Evolutionary conservation across 2,329 filamentous ascomycete species (phyloP), one percentile per base, ranked within the genome.

Genomic region (Nigrospora oryzae): DNA sequence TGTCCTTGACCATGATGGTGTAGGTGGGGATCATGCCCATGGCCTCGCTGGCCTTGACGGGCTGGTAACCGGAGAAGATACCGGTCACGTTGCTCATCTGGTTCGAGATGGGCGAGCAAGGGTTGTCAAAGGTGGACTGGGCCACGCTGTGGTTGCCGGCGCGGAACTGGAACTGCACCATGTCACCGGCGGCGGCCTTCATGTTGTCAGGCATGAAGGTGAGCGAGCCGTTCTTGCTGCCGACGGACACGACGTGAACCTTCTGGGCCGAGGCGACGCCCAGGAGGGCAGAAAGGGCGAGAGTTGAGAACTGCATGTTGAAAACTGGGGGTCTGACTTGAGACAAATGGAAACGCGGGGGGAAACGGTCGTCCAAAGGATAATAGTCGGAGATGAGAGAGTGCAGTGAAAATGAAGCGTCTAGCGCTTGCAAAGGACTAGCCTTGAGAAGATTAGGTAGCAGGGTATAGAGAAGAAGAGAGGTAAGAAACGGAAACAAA

Each of bases 101-200:
- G 45, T 69, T 64, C 50, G 61, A 56, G 53, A 85, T 76, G 42
- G 84, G 83, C 28, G 74, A 61, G 67, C 86, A 89, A 12, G 84
- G 84, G 45, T 74, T 65, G 55, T 84, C 81, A 56, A 90, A 91
- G 56, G 73, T 80, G 39, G 86, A 87, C 69, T 89, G 84, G 14
- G 82, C 85, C 46, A 89, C 79, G 42, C 85, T 89, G 74, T 91
- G 86, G 71, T 90, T 90, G 54, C 73, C 74, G 10, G 69, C 70
- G 50, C 71, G 68, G 68, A 84, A 84, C 63, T 83, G 78, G 70
- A 84, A 84, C 65, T 83, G 77, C 12, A 84, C 71, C 67, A 79
- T 74, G 54, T 75, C 71, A 51, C 86, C 86, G 3, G 70, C 65
- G n/a, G 66, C 61, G 31, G 81, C 85, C 50, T 69, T 71, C 60